Evolutionary conservation across 306 rosid genomes (phyloP), one percentile per base, ranked within the genome.

Genomic region (Psophocarpus tetragonolobus): DNA sequence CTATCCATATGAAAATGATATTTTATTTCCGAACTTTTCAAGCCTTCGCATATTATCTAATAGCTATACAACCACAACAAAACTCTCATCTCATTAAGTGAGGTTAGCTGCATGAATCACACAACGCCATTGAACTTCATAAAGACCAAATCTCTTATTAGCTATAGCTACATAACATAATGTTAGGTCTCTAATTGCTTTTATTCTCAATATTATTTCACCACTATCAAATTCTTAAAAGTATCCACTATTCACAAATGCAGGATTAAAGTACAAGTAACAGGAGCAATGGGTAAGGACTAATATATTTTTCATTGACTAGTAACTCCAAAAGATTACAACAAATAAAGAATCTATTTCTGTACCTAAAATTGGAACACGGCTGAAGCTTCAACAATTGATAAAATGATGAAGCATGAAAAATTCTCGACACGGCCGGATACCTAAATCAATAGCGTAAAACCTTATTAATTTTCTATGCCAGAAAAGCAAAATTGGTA

Each of bases 401-500:
- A 20, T 10, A 4, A 67, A 30, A 13, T 12, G 9, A 78, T 21
- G 42, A 78, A 68, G 53, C 69, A 78, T 47, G 48, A 57, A 57
- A 68, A 68, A 44, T 35, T 36, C 61, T 56, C 60, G 14, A 50
- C 38, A 21, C 15, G 72, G 20, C 14, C 15, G 72, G 20, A 26
- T 77, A 38, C 32, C 41, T 33, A 51, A 66, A 32, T 21, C 50
- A 54, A 60, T 51, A 18, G 26, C 35, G 44, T 66, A 79, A 48
- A 78, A 74, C 63, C 72, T 77, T 72, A 84, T 29, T 38, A 41
- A 67, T 70, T 58, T 67, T 38, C 44, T 50, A 41, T 47, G 58
- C 58, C 47, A 68, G 32, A 36, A 74, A 33, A 77, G 60, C 48
- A 48, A 54, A 75, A 12, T 18, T 42, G 24, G 30, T 69, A 76